Percentiles rank a stretch among this genome's conserved stretches.
phyloP scores from a whole-genome alignment of 805 yeast species.

The Candida rishiriensis region DNA sequence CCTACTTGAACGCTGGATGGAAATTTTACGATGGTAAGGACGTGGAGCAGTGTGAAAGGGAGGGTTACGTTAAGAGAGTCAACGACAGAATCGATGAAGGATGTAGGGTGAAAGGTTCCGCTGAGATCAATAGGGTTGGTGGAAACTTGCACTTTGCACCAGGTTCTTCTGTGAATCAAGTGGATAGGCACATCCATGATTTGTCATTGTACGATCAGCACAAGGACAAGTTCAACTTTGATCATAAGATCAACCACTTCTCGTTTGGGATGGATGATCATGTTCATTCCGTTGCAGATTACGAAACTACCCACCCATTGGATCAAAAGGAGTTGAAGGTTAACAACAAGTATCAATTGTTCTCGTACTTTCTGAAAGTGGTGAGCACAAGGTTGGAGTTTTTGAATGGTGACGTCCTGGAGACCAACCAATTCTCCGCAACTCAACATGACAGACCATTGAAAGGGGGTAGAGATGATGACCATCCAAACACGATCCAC shows the following conservation, averaged over 20 bases:
- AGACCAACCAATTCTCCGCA: constrained; percentile 87
- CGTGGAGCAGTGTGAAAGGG: constrained; percentile 85
- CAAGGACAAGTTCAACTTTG: constrained; percentile 59
- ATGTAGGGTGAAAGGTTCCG: constrained; percentile 77
- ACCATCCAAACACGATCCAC: constrained; percentile 82
- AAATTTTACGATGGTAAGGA: constrained; percentile 85
- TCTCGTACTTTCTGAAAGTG: constrained; percentile 79
- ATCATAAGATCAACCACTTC: constrained; percentile 74
- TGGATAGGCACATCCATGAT: constrained; percentile 77
- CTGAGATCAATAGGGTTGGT: constrained; percentile 75
- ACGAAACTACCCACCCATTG: constrained; percentile 57
- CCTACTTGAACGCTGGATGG: constrained; percentile 79
- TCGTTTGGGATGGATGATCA: constrained; percentile 65
- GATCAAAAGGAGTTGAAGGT: constrained; percentile 44
- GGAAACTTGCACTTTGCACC: constrained; percentile 97
- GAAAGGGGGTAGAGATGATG: constrained; percentile 82
- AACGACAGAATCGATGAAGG: constrained; percentile 70
- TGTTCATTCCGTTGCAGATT: constrained; percentile 27
- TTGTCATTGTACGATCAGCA: constrained; percentile 61
- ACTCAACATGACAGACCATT: constrained; percentile 86
- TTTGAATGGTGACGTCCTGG: constrained; percentile 48
- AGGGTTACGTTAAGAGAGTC: constrained; percentile 72
- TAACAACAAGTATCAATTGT: constrained; percentile 55
- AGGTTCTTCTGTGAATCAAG: constrained; percentile 64
- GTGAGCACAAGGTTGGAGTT: constrained; percentile 85